Conservation (phyloP, 495 filamentous ascomycete genomes). For the Margaritispora aquatica region DNA sequence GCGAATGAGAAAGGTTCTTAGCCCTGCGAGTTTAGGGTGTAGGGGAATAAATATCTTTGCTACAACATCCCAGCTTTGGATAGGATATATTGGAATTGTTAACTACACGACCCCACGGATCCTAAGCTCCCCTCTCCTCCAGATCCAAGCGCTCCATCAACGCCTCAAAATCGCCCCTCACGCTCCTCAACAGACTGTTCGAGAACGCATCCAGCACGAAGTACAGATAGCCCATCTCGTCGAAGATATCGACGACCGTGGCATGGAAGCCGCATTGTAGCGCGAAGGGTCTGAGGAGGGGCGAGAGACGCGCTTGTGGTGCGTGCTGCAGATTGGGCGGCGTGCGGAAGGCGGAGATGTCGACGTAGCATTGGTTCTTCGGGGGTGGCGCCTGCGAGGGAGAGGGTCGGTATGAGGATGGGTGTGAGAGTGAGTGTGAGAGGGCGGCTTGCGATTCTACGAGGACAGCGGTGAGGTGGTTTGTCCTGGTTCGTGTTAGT, state of each 20-base stretch:
- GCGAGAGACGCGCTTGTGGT: background rate
- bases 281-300: conserved; percentile 5
- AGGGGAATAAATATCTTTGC: no score
- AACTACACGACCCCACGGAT: background rate
- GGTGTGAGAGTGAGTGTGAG: background rate
- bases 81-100: no score
- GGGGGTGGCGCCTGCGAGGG: background rate
- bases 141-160: conserved; percentile 3
- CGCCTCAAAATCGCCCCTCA: conserved; percentile 4
- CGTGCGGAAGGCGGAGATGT: background rate
- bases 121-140: background rate
- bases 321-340: background rate
- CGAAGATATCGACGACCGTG: conserved; percentile 1
- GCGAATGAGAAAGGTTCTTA: no score
- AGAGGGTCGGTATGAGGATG: background rate
- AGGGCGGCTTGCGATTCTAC: conserved; percentile 7
- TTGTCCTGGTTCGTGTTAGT: conserved; percentile 8
- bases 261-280: conserved; percentile 4
- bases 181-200: background rate
- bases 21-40: no score
- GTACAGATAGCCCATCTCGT: conserved; percentile 11
- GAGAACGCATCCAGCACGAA: conserved; percentile 9
- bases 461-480: conserved; percentile 15
- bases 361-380: background rate
- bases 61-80: no score